These are phyloP conservation scores for Dioscorea cayenensis DNA, from an alignment of 116 monocot genomes.

Conservation along the genomic window DNA sequence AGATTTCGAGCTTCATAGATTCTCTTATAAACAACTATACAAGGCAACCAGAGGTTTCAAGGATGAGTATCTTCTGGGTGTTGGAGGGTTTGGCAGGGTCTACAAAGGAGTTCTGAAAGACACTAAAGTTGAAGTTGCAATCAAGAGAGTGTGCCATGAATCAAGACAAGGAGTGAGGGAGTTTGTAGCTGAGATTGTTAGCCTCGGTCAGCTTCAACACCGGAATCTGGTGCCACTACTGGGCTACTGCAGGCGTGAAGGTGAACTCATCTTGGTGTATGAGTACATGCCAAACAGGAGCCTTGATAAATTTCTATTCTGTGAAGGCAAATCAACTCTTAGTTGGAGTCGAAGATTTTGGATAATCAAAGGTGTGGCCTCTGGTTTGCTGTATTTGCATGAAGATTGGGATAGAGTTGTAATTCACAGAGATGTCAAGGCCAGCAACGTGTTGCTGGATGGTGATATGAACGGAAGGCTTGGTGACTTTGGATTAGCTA, in stretches of 20 bases:
- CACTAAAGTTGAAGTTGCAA: neutral
- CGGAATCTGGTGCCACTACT: neutral
- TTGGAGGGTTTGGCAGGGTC: constrained; percentile 4
- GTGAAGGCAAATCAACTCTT: neutral
- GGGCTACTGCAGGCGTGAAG: constrained; percentile 3
- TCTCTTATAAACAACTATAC: constrained; percentile 4
- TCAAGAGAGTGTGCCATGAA: neutral
- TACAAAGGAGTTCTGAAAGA: constrained; percentile 2
- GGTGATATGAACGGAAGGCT: constrained; percentile 32
- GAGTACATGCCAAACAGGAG: constrained; percentile 10
- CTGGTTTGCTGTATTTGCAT: constrained; percentile 41
- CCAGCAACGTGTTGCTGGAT: constrained; percentile 61
- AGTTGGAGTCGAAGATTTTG: constrained; percentile 11
- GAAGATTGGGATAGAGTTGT: constrained; percentile 55
- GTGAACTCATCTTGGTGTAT: constrained; percentile 5
- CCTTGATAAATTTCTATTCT: constrained; percentile 2
- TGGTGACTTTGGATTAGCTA: constrained; percentile 61
- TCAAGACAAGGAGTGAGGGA: constrained; percentile 3
- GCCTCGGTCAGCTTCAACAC: constrained; percentile 4
- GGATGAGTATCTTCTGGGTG: neutral
- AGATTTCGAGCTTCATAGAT: constrained; percentile 1
- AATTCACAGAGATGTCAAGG: constrained; percentile 56
- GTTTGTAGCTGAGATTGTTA: constrained; percentile 3
- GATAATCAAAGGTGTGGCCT: constrained; percentile 30
- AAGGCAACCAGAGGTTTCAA: neutral